These are phyloP conservation scores for Lolium multiflorum DNA, from an alignment of 176 grass and related monocot genomes.

Conservation along the genomic window DNA sequence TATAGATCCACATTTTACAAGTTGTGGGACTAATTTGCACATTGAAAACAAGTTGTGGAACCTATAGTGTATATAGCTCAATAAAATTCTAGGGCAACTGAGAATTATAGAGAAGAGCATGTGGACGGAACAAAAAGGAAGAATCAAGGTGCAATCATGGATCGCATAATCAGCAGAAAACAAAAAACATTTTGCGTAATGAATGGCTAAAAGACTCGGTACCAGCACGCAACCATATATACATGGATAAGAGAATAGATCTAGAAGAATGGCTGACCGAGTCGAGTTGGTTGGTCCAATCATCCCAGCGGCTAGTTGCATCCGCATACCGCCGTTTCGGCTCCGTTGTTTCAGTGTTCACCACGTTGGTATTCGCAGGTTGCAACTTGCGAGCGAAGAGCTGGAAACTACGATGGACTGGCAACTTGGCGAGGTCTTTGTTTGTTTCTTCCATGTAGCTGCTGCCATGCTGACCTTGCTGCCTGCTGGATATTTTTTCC, in stretches of 20 bases:
- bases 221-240: neutral
- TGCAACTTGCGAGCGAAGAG: neutral
- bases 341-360: neutral
- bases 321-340: neutral
- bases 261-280: neutral
- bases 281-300: neutral
- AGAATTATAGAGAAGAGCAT: neutral
- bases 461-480: neutral
- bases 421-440: constrained; percentile 11
- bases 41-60: no score
- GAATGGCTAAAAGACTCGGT: neutral
- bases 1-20: no score
- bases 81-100: no score
- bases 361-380: neutral
- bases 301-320: neutral
- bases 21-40: no score
- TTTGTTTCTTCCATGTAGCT: neutral
- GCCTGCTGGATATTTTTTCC: neutral
- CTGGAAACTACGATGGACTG: neutral
- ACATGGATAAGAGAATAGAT: neutral
- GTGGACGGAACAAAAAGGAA: neutral
- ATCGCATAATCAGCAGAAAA: neutral
- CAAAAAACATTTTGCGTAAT: neutral
- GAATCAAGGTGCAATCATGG: constrained; percentile 7
- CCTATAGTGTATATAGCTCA: no score